Percentiles rank a stretch among this genome's conserved stretches.
phyloP scores from a whole-genome alignment of 305 asterid species.

The Petunia hybrid region DNA sequence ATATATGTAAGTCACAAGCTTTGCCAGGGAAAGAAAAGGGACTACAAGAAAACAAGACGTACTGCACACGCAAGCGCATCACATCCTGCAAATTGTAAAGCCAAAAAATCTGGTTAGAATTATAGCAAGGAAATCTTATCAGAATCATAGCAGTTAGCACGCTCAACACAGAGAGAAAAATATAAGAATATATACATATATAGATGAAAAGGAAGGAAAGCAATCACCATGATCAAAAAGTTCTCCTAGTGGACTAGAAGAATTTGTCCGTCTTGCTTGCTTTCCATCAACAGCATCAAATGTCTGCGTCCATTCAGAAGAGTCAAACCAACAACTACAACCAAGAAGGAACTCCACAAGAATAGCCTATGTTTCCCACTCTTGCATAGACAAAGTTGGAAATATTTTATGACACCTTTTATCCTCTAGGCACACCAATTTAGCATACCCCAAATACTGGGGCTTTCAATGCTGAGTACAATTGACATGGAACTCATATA shows the following conservation, averaged over 20 bases:
- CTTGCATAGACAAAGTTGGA: neutral
- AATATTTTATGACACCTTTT: neutral
- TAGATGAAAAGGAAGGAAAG: constrained; percentile 23
- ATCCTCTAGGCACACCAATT: constrained; percentile 8
- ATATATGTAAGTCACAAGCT: constrained; percentile 29
- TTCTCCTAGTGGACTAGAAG: constrained; percentile 95
- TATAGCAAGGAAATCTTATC: constrained; percentile 22
- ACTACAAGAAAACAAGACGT: constrained; percentile 44
- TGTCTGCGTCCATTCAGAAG: constrained; percentile 55
- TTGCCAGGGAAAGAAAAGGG: constrained; percentile 33
- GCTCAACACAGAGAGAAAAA: constrained; percentile 30
- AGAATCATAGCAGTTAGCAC: constrained; percentile 32
- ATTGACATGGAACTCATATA: neutral
- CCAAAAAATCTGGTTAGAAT: constrained; percentile 39
- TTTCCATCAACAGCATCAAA: constrained; percentile 98
- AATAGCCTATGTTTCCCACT: constrained; percentile 15
- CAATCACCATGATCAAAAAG: constrained; percentile 91
- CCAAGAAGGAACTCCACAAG: constrained; percentile 35
- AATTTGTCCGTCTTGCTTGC: constrained; percentile 96
- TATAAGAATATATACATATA: constrained; percentile 13
- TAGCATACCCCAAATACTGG: neutral
- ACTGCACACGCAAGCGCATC: constrained; percentile 99
- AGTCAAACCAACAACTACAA: constrained; percentile 31
- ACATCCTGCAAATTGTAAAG: constrained; percentile 70
- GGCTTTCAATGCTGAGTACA: neutral